Percentiles rank a stretch among this genome's conserved stretches.
Evolutionary conservation across 2,329 filamentous ascomycete species (phyloP).

Genomic region (Aspergillus ruber): DNA sequence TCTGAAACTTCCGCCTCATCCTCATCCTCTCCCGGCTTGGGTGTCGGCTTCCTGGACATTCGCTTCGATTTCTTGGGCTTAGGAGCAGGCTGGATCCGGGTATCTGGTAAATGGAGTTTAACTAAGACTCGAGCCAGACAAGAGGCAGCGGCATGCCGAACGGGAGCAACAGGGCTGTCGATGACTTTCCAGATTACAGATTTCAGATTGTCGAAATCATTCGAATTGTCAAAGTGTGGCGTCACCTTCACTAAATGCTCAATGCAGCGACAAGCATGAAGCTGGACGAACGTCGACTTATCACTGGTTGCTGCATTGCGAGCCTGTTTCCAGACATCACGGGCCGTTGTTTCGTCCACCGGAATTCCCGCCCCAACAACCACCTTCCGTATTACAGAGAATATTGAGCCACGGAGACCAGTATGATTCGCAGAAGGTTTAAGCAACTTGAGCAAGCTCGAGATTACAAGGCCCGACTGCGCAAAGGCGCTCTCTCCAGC

Average conservation of each 20-base stretch:
- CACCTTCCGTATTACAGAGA: slow-evolving; percentile 69
- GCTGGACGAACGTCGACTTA: slow-evolving; percentile 75
- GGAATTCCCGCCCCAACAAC: slow-evolving; percentile 67
- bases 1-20: slow-evolving; percentile 64
- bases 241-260: slow-evolving; percentile 67
- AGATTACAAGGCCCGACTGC: slow-evolving; percentile 67
- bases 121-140: slow-evolving; percentile 78
- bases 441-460: slow-evolving; percentile 67
- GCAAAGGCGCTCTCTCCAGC: slow-evolving; percentile 90
- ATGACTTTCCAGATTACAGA: slow-evolving; percentile 76
- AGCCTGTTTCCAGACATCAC: slow-evolving; percentile 89
- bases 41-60: slow-evolving; percentile 56
- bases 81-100: slow-evolving; percentile 46
- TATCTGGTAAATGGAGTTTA: slow-evolving; percentile 66
- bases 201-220: slow-evolving; percentile 85
- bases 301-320: slow-evolving; percentile 70
- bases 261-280: slow-evolving; percentile 71
- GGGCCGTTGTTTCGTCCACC: slow-evolving; percentile 75
- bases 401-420: slow-evolving; percentile 71
- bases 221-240: slow-evolving; percentile 75
- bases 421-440: slow-evolving; percentile 75
- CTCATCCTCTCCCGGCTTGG: slow-evolving; percentile 62
- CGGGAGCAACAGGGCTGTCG: slow-evolving; percentile 67
- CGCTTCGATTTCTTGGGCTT: slow-evolving; percentile 67
- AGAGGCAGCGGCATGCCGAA: slow-evolving; percentile 79